A percentile compares a stretch with the other conserved stretches of the same genome.
Conservation (phyloP, 2,329 filamentous ascomycete species). For the Neonectria magnoliae region DNA sequence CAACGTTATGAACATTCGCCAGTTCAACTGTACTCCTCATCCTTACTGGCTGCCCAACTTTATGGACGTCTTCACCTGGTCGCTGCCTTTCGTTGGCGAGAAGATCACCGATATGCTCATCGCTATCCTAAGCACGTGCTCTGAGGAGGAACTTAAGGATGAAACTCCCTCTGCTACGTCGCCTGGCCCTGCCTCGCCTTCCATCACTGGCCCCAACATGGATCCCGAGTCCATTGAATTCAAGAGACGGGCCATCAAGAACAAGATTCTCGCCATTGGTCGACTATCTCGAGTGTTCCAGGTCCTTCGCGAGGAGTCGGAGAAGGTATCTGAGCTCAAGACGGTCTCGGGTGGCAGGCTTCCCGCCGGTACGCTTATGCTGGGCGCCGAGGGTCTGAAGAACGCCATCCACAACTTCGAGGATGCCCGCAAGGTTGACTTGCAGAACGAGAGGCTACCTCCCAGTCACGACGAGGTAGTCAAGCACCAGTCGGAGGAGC, state of each 20-base stretch:
- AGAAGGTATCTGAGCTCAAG: conserved; percentile 97
- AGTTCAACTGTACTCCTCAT: conserved; percentile 99
- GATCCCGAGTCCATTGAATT: conserved; percentile 91
- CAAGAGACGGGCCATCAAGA: conserved; percentile 97
- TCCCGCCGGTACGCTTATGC: conserved; percentile 95
- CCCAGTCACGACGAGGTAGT: conserved; percentile 92
- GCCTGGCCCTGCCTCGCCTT: conserved; percentile 78
- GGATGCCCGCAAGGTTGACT: conserved; percentile 94
- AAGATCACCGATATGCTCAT: conserved; percentile 99
- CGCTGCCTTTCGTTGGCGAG: conserved; percentile 95
- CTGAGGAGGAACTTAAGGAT: conserved; percentile 97
- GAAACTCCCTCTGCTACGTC: conserved; percentile 77
- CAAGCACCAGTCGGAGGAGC: conserved; percentile 82
- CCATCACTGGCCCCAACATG: conserved; percentile 52
- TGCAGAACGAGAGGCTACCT: conserved; percentile 95
- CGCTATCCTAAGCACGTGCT: conserved; percentile 96
- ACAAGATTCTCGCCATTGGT: conserved; percentile 98
- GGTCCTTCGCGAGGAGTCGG: conserved; percentile 95
- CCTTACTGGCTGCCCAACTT: conserved; percentile 99
- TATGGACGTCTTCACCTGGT: conserved; percentile 99
- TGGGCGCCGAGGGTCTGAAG: conserved; percentile 98
- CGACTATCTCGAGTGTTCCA: conserved; percentile 98
- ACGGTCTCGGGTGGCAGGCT: conserved; percentile 92
- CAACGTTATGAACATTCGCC: conserved; percentile 99
- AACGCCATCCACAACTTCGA: conserved; percentile 97